These are phyloP conservation scores for Anaeramoeba ignava DNA, from an alignment of 78 protist genomes.

Conservation along the genomic window DNA sequence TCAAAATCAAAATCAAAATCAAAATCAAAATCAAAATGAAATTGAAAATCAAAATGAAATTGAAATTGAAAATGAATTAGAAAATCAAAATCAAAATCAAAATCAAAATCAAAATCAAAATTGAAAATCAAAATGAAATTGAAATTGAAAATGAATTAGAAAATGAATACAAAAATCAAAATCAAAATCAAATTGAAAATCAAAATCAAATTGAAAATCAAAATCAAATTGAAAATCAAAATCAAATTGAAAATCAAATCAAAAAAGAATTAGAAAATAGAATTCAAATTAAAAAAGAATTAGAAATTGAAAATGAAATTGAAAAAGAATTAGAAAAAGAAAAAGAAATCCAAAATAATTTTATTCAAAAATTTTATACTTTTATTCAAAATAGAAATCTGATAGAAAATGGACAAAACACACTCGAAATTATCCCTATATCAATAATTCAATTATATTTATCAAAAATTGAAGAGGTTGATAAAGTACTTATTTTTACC, in stretches of 20 bases:
- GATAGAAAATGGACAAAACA: no score
- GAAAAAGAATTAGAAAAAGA: not conserved
- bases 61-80: not conserved
- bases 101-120: not conserved
- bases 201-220: not conserved
- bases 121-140: not conserved
- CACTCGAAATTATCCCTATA: no score
- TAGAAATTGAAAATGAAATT: not conserved
- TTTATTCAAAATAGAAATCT: no score
- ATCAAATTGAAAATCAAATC: not conserved
- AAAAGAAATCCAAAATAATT: not conserved
- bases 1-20: not conserved
- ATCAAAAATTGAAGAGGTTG: no score
- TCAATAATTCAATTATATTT: no score
- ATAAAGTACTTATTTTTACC: no score
- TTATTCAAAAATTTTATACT: no score
- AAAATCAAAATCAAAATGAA: not conserved
- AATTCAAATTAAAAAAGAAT: not conserved
- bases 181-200: not conserved
- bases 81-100: not conserved
- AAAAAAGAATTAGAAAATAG: not conserved
- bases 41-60: not conserved
- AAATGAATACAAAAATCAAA: not conserved
- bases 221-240: not conserved
- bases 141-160: not conserved